These are phyloP conservation scores for Globisporangium spinosum DNA, from an alignment of 352 stramenopile genomes.

Conservation along the genomic window DNA sequence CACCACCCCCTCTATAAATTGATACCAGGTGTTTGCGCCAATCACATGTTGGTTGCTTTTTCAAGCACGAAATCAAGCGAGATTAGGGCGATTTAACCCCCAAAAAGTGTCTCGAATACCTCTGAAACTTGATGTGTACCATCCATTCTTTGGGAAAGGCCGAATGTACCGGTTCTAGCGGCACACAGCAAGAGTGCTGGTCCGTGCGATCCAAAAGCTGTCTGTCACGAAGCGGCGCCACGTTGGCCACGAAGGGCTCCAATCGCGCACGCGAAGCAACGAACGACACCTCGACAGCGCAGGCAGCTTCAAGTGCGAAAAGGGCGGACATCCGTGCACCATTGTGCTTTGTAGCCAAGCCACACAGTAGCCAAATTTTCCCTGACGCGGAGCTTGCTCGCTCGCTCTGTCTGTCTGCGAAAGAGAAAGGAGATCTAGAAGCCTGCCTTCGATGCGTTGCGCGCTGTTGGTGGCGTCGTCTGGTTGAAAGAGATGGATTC, in stretches of 20 bases:
- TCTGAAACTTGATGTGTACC: background rate
- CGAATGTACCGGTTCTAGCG: background rate
- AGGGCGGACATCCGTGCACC: background rate
- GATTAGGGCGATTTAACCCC: background rate
- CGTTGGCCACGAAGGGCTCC: background rate
- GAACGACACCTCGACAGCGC: background rate
- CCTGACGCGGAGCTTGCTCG: background rate
- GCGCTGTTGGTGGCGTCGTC: background rate
- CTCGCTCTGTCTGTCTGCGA: background rate
- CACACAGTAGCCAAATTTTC: background rate
- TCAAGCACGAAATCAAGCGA: background rate
- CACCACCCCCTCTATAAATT: background rate
- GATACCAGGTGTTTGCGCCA: background rate
- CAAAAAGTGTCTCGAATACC: background rate
- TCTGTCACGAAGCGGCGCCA: constrained; percentile 1
- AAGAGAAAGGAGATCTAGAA: background rate
- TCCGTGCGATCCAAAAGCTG: background rate
- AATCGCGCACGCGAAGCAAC: background rate
- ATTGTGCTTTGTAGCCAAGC: background rate
- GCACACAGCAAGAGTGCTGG: background rate
- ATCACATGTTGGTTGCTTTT: background rate
- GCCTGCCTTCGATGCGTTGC: background rate
- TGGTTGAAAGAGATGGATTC: background rate
- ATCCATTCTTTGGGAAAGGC: background rate
- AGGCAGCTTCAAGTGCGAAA: constrained; percentile 1